Evolutionary conservation across 1,284 basidiomycete species (phyloP).

Genomic region (Amanita bisporigera): DNA sequence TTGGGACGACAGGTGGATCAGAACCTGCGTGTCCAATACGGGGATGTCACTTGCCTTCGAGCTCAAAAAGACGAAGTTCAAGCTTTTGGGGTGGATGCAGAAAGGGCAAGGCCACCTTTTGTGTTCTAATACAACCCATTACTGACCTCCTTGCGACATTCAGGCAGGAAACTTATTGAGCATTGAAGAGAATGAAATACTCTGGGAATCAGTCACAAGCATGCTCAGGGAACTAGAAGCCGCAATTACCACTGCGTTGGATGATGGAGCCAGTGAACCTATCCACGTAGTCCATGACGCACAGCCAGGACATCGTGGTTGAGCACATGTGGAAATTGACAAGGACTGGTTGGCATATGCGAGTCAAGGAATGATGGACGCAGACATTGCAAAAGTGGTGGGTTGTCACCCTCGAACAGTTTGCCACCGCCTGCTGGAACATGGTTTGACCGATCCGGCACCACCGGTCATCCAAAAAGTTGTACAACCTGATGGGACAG

Average conservation of each 20-base stretch:
- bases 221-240: background rate
- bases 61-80: background rate
- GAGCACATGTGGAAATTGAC: background rate
- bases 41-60: background rate
- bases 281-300: background rate
- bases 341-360: background rate
- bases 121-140: background rate
- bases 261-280: background rate
- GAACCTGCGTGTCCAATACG: background rate
- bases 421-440: conserved; percentile 28
- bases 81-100: background rate
- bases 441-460: conserved; percentile 28
- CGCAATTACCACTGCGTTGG: background rate
- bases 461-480: too few relatives aligned
- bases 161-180: background rate
- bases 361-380: background rate
- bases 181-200: background rate
- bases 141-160: background rate
- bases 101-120: too few relatives aligned
- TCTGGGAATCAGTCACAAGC: background rate
- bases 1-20: too few relatives aligned
- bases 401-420: conserved; percentile 5
- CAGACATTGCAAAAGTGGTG: background rate
- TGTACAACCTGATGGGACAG: too few relatives aligned
- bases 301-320: background rate